A percentile compares a stretch with the other conserved stretches of the same genome.
phyloP scores from a whole-genome alignment of 2,329 filamentous ascomycete species.

The Botrytis medusae region DNA sequence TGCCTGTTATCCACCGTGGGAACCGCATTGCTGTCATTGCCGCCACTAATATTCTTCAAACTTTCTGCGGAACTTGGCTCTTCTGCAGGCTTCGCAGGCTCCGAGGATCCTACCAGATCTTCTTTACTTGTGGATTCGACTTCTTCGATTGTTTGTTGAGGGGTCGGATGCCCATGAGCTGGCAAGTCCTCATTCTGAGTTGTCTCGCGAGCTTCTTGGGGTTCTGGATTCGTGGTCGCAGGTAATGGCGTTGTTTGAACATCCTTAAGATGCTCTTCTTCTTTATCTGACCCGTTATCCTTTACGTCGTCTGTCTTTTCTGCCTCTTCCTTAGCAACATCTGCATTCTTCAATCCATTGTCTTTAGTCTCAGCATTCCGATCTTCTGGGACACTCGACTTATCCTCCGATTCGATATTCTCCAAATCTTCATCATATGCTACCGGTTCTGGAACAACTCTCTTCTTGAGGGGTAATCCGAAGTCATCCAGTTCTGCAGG shows the following conservation, averaged over 20 bases:
- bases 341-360: constrained; percentile 18
- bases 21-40: neutral
- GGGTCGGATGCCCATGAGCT: constrained; percentile 7
- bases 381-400: neutral
- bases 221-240: constrained; percentile 28
- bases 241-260: constrained; percentile 39
- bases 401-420: neutral
- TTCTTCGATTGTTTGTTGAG: constrained; percentile 21
- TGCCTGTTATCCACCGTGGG: neutral
- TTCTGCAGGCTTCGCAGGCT: constrained; percentile 11
- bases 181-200: constrained; percentile 2
- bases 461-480: constrained; percentile 63
- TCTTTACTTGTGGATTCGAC: constrained; percentile 21
- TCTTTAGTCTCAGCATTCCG: constrained; percentile 2
- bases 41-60: constrained; percentile 11
- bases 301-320: constrained; percentile 25
- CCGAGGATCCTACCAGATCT: constrained; percentile 13
- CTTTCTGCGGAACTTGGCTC: neutral
- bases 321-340: neutral
- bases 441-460: constrained; percentile 40
- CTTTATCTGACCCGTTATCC: constrained; percentile 40
- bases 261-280: constrained; percentile 45
- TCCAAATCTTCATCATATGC: constrained; percentile 25
- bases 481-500: constrained; percentile 64
- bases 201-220: constrained; percentile 23